Percentiles rank a stretch among this genome's conserved stretches.
Evolutionary conservation across 2,329 filamentous ascomycete genomes (phyloP).

Genomic region (Parascedosporium putredinis): DNA sequence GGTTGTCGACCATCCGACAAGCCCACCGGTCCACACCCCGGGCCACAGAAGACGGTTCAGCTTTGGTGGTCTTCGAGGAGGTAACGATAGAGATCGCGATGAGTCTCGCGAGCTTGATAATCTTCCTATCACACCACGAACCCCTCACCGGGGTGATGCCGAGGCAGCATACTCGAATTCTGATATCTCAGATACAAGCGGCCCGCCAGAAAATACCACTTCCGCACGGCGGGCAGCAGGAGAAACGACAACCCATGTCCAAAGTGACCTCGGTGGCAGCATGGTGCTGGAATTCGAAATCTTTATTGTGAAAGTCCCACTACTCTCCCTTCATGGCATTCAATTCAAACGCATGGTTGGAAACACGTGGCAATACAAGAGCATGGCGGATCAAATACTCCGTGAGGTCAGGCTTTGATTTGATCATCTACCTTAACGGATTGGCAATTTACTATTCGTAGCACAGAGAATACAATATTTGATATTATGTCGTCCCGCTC

Average conservation of each 20-base stretch:
- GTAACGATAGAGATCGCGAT: conserved; percentile 56
- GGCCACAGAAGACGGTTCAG: conserved; percentile 71
- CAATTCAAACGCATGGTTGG: conserved; percentile 96
- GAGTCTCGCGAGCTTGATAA: conserved; percentile 52
- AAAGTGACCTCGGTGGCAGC: conserved; percentile 76
- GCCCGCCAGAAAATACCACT: conserved; percentile 41
- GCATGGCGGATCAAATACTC: conserved; percentile 93
- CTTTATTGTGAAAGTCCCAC: conserved; percentile 91
- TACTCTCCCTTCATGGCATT: conserved; percentile 86
- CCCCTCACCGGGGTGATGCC: conserved; percentile 33
- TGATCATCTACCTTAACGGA: background rate
- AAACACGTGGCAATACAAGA: conserved; percentile 97
- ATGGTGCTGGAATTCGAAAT: conserved; percentile 89
- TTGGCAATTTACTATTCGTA: too few species aligned
- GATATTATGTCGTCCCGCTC: too few species aligned
- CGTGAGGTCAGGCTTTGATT: conserved; percentile 55
- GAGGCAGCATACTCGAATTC: conserved; percentile 76
- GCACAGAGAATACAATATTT: too few species aligned
- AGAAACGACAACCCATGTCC: conserved; percentile 85
- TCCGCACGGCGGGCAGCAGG: conserved; percentile 55
- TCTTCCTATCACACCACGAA: conserved; percentile 29
- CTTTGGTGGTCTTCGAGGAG: conserved; percentile 57
- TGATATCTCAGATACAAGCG: conserved; percentile 73
- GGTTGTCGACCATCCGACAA: conserved; percentile 53
- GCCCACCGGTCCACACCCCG: conserved; percentile 41